Evolutionary conservation across 2,329 filamentous ascomycete genomes (phyloP).

Genomic region (Botrytis galanthina): DNA sequence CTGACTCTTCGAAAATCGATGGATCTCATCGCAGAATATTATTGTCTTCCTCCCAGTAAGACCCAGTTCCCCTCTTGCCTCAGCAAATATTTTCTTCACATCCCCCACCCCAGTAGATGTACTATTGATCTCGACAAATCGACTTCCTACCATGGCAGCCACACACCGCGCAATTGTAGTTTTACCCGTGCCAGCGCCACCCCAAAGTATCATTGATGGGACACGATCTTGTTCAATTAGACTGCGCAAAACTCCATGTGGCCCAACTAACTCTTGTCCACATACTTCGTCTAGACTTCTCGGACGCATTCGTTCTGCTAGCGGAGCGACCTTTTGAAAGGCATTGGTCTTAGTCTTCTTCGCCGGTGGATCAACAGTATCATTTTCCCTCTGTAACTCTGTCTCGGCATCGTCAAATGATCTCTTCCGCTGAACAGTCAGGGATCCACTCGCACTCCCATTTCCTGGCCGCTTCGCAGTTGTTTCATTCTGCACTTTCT

Average conservation of each 20-base stretch:
- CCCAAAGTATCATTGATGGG: constrained; percentile 95
- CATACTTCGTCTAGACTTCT: constrained; percentile 78
- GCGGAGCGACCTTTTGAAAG: constrained; percentile 69
- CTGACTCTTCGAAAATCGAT: constrained; percentile 68
- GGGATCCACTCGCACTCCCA: constrained; percentile 28
- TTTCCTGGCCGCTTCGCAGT: constrained; percentile 30
- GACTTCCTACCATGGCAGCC: constrained; percentile 73
- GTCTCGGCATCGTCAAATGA: constrained; percentile 35
- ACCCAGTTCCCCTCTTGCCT: constrained; percentile 75
- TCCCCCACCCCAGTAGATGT: constrained; percentile 85
- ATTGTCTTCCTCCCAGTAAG: constrained; percentile 90
- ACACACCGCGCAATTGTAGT: constrained; percentile 92
- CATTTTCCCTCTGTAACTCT: constrained; percentile 23
- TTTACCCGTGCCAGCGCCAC: constrained; percentile 76
- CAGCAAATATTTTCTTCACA: constrained; percentile 86
- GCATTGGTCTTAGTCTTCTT: constrained; percentile 68
- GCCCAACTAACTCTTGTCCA: constrained; percentile 88
- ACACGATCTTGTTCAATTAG: constrained; percentile 83
- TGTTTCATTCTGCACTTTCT: constrained; percentile 38
- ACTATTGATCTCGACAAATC: constrained; percentile 95
- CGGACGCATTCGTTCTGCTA: constrained; percentile 93
- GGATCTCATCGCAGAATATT: constrained; percentile 85
- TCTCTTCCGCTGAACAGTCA: constrained; percentile 33
- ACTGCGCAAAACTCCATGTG: constrained; percentile 76
- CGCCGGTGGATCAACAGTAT: constrained; percentile 32